Evolutionary conservation across 2,329 filamentous ascomycete genomes (phyloP).

Genomic region (Phialophora macrospora): DNA sequence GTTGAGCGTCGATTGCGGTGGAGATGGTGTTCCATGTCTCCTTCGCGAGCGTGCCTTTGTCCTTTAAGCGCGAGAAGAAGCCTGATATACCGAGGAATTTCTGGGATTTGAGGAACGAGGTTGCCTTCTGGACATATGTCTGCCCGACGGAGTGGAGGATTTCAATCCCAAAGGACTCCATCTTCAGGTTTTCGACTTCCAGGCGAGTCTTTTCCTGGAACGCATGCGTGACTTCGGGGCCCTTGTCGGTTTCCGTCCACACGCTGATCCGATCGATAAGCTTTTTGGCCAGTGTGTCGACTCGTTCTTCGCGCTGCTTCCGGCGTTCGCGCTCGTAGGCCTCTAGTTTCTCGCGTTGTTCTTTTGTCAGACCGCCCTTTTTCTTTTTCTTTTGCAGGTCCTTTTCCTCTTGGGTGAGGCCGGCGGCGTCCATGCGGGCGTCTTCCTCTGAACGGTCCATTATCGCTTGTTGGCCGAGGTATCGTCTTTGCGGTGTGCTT

Average conservation of each 20-base stretch:
- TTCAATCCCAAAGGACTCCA: constrained; percentile 97
- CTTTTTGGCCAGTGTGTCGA: constrained; percentile 81
- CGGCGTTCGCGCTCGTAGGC: constrained; percentile 87
- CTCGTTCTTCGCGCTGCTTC: constrained; percentile 83
- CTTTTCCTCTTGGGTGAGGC: constrained; percentile 73
- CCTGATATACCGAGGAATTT: constrained; percentile 96
- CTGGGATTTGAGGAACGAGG: constrained; percentile 86
- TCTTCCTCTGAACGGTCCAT: constrained; percentile 87
- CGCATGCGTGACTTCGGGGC: constrained; percentile 77
- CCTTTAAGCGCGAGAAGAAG: constrained; percentile 91
- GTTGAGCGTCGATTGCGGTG: constrained; percentile 93
- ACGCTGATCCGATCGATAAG: constrained; percentile 86
- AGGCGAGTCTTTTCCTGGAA: constrained; percentile 94
- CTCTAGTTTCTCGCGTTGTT: constrained; percentile 88
- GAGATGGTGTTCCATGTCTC: constrained; percentile 98
- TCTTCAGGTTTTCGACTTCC: constrained; percentile 97
- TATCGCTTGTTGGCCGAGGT: constrained; percentile 79
- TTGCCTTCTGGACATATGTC: constrained; percentile 87
- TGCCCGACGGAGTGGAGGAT: constrained; percentile 93
- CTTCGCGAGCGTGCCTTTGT: constrained; percentile 95
- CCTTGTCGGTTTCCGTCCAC: constrained; percentile 97
- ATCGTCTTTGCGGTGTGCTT: constrained; percentile 54
- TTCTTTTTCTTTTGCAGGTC: constrained; percentile 83
- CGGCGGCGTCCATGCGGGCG: constrained; percentile 66
- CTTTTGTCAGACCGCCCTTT: constrained; percentile 82